These are phyloP conservation scores for Gnomoniopsis smithogilvyi DNA, from an alignment of 2,329 filamentous ascomycete species.

Conservation along the genomic window DNA sequence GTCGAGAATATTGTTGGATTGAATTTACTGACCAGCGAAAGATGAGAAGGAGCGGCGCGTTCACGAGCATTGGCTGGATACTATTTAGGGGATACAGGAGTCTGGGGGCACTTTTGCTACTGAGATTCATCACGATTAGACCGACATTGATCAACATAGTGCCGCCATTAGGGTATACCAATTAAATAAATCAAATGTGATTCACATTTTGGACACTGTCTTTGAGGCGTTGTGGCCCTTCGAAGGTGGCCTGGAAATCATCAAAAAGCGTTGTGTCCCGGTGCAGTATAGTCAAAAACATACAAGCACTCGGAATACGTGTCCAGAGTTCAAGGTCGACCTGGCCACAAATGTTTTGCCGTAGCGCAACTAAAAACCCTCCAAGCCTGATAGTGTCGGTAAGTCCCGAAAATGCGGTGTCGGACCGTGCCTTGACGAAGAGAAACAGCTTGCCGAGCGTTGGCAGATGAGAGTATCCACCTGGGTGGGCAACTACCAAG, in stretches of 20 bases:
- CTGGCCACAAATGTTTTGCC: too few species aligned
- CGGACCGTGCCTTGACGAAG: neutral
- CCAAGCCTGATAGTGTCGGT: too few species aligned
- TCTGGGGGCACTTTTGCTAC: conserved; percentile 1
- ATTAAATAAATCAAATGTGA: conserved; percentile 6
- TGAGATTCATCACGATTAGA: conserved; percentile 8
- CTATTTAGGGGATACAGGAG: conserved; percentile 10
- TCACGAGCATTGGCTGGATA: conserved; percentile 4
- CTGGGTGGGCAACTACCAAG: neutral
- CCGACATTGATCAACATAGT: neutral
- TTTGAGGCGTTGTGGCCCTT: neutral
- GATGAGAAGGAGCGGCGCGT: neutral
- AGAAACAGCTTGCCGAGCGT: too few species aligned
- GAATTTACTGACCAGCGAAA: conserved; percentile 14
- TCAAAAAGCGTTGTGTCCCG: too few species aligned
- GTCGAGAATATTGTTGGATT: neutral
- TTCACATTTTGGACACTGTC: neutral
- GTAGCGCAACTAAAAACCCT: too few species aligned
- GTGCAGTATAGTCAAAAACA: neutral
- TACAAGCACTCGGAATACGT: neutral
- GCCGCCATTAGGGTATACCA: neutral
- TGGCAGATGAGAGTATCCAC: neutral
- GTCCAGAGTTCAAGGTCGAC: neutral
- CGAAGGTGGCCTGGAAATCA: neutral
- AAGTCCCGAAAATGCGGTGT: neutral